These are phyloP conservation scores for Ophiostoma piceae DNA, from an alignment of 2,329 filamentous ascomycete genomes.

Conservation along the genomic window DNA sequence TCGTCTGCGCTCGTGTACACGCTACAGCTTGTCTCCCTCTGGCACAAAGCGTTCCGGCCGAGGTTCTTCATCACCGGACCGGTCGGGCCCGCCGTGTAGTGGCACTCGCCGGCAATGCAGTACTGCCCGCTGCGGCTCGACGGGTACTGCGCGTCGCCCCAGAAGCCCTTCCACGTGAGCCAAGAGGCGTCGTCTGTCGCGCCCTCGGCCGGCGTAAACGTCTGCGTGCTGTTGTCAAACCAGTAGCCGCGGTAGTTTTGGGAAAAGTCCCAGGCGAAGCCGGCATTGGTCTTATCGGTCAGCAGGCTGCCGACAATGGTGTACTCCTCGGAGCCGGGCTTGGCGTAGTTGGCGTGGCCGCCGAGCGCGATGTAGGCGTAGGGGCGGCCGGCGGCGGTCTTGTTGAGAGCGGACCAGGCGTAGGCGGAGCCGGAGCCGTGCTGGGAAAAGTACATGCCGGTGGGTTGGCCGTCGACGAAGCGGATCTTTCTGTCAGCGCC, in stretches of 20 bases:
- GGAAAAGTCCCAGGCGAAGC: constrained; percentile 28
- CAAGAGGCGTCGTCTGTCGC: constrained; percentile 22
- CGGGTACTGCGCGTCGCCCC: constrained; percentile 30
- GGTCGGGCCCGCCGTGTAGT: constrained; percentile 29
- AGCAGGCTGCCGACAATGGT: constrained; percentile 27
- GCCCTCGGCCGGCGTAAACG: constrained; percentile 24
- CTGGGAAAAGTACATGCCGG: constrained; percentile 29
- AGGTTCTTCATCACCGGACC: constrained; percentile 30
- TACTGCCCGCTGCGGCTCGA: constrained; percentile 25
- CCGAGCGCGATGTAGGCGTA: constrained; percentile 28
- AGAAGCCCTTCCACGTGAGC: constrained; percentile 28
- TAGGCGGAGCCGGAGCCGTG: constrained; percentile 30
- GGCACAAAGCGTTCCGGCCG: constrained; percentile 27
- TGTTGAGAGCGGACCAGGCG: constrained; percentile 27
- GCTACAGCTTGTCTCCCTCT: constrained; percentile 25
- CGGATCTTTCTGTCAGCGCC: constrained; percentile 26
- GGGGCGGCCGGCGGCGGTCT: constrained; percentile 24
- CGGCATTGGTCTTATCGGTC: constrained; percentile 28
- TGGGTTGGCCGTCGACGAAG: constrained; percentile 28
- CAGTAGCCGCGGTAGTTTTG: constrained; percentile 30
- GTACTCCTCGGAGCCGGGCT: constrained; percentile 28
- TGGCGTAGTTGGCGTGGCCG: constrained; percentile 30
- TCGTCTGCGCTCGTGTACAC: constrained; percentile 26
- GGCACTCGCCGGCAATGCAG: constrained; percentile 29
- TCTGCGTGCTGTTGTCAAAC: constrained; percentile 24